Percentiles rank a stretch among this genome's conserved stretches.
Evolutionary conservation across 352 stramenopile genomes (phyloP).

Genomic region (Globisporangium takayamanum): DNA sequence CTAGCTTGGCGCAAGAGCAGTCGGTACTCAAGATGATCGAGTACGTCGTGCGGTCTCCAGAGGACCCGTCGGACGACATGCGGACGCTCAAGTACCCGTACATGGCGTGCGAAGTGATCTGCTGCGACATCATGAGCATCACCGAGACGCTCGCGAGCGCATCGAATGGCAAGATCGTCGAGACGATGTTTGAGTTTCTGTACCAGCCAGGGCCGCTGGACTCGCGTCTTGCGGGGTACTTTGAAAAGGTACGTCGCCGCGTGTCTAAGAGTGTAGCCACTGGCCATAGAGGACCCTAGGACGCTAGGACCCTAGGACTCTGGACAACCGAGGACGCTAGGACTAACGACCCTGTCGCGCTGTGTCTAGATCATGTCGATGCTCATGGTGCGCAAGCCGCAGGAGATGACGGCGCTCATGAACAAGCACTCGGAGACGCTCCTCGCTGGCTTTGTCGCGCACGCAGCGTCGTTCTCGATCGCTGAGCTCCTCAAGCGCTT

Average conservation of each 20-base stretch:
- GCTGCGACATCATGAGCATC: slow-evolving; percentile 93
- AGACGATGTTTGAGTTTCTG: slow-evolving; percentile 91
- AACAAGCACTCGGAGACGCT: slow-evolving; percentile 80
- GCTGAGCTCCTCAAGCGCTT: slow-evolving; percentile 79
- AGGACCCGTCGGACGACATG: slow-evolving; percentile 48
- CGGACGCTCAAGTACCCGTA: slow-evolving; percentile 92
- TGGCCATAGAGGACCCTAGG: no score
- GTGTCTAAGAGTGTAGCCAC: not conserved
- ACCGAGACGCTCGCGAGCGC: slow-evolving; percentile 84
- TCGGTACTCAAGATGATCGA: slow-evolving; percentile 69
- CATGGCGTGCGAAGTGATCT: slow-evolving; percentile 97
- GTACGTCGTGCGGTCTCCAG: slow-evolving; percentile 57
- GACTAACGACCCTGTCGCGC: no score
- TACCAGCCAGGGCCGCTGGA: slow-evolving; percentile 81
- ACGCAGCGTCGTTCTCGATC: slow-evolving; percentile 73
- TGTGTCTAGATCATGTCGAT: slow-evolving; percentile 60
- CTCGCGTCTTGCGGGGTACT: slow-evolving; percentile 93
- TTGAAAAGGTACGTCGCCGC: slow-evolving; percentile 84
- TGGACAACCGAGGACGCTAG: no score
- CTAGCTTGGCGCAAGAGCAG: slow-evolving; percentile 61
- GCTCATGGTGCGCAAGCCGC: slow-evolving; percentile 84
- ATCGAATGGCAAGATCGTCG: slow-evolving; percentile 63
- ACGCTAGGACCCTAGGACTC: no score
- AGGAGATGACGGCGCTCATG: slow-evolving; percentile 77
- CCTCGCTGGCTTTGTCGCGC: slow-evolving; percentile 54